A percentile compares a stretch with the other conserved stretches of the same genome.
phyloP scores from a whole-genome alignment of 2,329 filamentous ascomycete genomes.

The Claviceps humidiphila region DNA sequence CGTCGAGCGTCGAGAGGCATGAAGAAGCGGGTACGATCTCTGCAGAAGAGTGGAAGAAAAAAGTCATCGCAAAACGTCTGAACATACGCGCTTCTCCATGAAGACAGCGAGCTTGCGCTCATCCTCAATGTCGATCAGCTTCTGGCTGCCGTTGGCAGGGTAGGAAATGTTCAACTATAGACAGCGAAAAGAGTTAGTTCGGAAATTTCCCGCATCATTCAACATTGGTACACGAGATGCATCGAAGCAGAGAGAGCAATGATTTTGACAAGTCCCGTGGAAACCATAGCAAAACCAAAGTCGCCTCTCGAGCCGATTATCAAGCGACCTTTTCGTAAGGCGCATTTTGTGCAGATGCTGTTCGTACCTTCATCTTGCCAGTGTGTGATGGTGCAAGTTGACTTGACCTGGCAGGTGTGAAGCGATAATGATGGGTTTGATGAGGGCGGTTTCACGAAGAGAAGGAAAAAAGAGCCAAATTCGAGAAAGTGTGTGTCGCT shows the following conservation, averaged over 20 bases:
- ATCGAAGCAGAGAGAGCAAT: neutral
- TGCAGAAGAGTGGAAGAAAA: neutral
- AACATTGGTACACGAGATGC: neutral
- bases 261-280: neutral
- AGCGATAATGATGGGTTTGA: slow-evolving; percentile 17
- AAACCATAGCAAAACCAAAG: no score
- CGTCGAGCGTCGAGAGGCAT: neutral
- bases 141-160: slow-evolving; percentile 99
- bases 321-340: neutral
- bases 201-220: neutral
- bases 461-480: slow-evolving; percentile 26
- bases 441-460: slow-evolving; percentile 13
- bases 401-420: slow-evolving; percentile 28
- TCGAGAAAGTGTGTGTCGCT: slow-evolving; percentile 28
- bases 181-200: slow-evolving; percentile 19
- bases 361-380: slow-evolving; percentile 36
- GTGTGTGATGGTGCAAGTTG: slow-evolving; percentile 31
- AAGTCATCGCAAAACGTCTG: slow-evolving; percentile 1
- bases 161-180: slow-evolving; percentile 55
- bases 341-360: neutral
- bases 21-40: neutral
- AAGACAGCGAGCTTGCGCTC: slow-evolving; percentile 98
- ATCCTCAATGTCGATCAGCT: slow-evolving; percentile 98
- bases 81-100: slow-evolving; percentile 88
- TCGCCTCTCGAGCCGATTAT: neutral